phyloP scores from a whole-genome alignment of 345 rosid genomes.

The Eucalyptus erythrocorys region DNA sequence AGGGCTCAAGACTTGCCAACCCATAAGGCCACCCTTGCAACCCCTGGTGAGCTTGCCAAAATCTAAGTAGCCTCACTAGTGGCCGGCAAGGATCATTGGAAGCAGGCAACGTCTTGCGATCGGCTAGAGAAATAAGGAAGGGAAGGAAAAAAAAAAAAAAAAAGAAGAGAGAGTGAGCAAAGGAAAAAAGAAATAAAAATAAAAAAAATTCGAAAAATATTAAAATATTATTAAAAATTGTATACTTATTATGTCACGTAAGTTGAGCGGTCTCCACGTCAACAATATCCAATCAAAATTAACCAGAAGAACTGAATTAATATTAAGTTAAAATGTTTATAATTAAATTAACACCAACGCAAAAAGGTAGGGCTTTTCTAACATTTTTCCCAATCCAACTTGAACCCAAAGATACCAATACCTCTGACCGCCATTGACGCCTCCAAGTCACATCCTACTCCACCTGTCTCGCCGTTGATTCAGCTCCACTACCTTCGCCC shows the following conservation, averaged over 20 bases:
- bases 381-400: not conserved
- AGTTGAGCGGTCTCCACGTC: fast-evolving
- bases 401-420: not conserved
- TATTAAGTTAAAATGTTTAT: fast-evolving
- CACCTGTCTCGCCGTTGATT: too few species aligned
- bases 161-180: fast-evolving
- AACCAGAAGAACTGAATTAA: fast-evolving
- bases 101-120: fast-evolving
- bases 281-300: fast-evolving
- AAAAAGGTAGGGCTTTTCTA: fast-evolving
- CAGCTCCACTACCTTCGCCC: not conserved
- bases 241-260: too few species aligned
- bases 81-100: fast-evolving
- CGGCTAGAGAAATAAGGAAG: not conserved
- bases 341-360: fast-evolving
- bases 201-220: fast-evolving
- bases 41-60: too few species aligned
- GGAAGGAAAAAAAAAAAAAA: not conserved
- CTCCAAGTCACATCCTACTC: not conserved
- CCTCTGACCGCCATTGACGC: not conserved
- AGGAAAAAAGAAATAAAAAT: too few species aligned
- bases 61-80: too few species aligned
- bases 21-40: too few species aligned
- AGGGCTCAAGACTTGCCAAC: fast-evolving
- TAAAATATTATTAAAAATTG: too few species aligned